A percentile compares a stretch with the other conserved stretches of the same genome.
Conservation (phyloP, 164 flowering plant species). For the Sedum album region DNA sequence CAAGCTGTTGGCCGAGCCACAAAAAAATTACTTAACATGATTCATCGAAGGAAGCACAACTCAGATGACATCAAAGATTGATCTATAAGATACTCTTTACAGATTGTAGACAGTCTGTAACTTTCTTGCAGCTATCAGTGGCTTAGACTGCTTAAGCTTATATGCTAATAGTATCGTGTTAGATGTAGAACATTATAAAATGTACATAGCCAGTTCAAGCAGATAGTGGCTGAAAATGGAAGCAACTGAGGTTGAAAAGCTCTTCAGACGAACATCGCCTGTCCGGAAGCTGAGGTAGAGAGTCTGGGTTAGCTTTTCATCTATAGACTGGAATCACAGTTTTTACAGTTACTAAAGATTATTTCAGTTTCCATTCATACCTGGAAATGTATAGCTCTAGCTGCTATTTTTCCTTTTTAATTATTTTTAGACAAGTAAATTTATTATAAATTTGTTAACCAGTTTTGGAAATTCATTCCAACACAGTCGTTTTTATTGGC, state of each 20-base stretch:
- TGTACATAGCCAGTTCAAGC: neutral
- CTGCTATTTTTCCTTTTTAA: neutral
- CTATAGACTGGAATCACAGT: neutral
- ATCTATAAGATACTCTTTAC: neutral
- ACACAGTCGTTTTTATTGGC: no score
- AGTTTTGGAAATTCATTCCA: no score
- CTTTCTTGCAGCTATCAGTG: neutral
- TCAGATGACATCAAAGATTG: conserved; percentile 12
- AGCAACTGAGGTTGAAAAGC: no score
- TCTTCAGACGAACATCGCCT: no score
- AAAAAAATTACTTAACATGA: conserved; percentile 50
- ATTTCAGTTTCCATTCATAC: neutral
- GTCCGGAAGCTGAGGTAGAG: no score
- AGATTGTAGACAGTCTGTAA: neutral
- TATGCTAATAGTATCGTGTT: neutral
- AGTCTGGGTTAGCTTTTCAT: neutral
- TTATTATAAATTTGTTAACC: neutral
- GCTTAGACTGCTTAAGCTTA: neutral
- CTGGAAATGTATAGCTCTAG: neutral
- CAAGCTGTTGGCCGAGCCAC: conserved; percentile 71
- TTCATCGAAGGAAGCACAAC: conserved; percentile 40
- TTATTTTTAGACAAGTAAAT: neutral
- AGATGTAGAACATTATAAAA: neutral
- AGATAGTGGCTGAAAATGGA: neutral
- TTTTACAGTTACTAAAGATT: no score